Percentiles rank a stretch among this genome's conserved stretches.
phyloP scores from a whole-genome alignment of 257 asterid genomes.

The Solanum lycopersicoides region DNA sequence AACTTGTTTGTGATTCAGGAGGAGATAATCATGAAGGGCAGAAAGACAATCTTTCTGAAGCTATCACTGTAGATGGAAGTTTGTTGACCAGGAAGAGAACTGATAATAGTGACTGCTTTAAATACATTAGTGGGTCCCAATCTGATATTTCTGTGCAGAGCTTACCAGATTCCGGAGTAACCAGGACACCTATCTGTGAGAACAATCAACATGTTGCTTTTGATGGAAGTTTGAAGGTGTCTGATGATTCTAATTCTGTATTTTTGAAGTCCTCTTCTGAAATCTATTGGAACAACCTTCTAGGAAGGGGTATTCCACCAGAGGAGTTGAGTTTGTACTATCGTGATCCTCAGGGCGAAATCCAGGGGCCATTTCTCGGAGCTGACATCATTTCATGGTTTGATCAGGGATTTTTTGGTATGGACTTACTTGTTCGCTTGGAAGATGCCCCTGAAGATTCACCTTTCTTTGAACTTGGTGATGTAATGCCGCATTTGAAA shows the following conservation, averaged over 20 bases:
- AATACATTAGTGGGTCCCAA: conserved; percentile 18
- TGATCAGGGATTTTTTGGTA: conserved; percentile 96
- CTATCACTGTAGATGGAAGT: conserved; percentile 4
- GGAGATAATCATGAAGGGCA: conserved; percentile 19
- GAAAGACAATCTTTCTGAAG: conserved; percentile 20
- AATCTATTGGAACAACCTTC: conserved; percentile 35
- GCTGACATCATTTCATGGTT: conserved; percentile 91
- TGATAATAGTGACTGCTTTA: conserved; percentile 12
- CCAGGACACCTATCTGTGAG: conserved; percentile 24
- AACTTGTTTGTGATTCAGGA: conserved; percentile 19
- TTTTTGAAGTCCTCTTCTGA: conserved; percentile 30
- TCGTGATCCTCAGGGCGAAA: conserved; percentile 93
- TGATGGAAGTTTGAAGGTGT: conserved; percentile 29
- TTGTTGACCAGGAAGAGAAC: neutral
- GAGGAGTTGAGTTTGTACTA: conserved; percentile 86
- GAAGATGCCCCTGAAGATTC: conserved; percentile 77
- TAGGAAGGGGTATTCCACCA: conserved; percentile 44
- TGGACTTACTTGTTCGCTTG: conserved; percentile 84
- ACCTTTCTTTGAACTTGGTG: conserved; percentile 74
- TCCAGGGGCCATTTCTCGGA: conserved; percentile 99
- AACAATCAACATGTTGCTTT: conserved; percentile 11
- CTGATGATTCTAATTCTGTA: conserved; percentile 31
- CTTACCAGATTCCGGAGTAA: conserved; percentile 22
- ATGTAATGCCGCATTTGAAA: conserved; percentile 85
- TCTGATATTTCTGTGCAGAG: conserved; percentile 24